Percentiles rank a stretch among this genome's conserved stretches.
phyloP scores from a whole-genome alignment of 768 basidiomycete species.

The Tricholoma sp. region DNA sequence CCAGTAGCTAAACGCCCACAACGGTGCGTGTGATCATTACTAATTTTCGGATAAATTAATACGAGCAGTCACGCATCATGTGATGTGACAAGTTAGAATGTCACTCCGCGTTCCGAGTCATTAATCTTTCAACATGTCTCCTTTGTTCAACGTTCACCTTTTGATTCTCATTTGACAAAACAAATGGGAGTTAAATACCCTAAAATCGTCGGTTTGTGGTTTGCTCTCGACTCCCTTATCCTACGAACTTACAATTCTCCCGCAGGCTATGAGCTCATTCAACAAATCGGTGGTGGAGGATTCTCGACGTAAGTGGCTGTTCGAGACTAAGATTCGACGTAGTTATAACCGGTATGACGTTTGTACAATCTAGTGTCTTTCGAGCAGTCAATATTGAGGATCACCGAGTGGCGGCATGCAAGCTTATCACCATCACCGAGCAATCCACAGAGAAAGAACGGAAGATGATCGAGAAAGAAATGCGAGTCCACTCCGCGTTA shows the following conservation, averaged over 20 bases:
- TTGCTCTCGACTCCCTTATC: neutral
- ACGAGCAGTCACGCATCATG: neutral
- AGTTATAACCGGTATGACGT: conserved; percentile 1
- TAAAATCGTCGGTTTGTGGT: conserved; percentile 33
- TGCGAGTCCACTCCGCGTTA: conserved; percentile 77
- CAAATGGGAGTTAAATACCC: conserved; percentile 30
- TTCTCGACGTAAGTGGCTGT: conserved; percentile 66
- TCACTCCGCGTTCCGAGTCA: no score
- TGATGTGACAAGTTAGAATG: neutral
- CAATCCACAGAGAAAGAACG: conserved; percentile 63
- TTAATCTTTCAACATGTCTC: neutral
- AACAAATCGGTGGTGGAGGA: conserved; percentile 82
- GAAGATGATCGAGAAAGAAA: conserved; percentile 87
- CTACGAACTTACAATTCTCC: neutral
- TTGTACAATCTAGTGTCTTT: conserved; percentile 74
- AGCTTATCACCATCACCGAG: conserved; percentile 63
- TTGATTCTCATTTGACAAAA: no score
- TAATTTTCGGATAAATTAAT: no score
- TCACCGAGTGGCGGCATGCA: conserved; percentile 80
- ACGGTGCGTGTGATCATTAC: no score
- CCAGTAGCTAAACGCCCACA: no score
- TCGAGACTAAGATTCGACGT: neutral
- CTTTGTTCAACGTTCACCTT: neutral
- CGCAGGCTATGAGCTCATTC: conserved; percentile 63
- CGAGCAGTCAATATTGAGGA: conserved; percentile 67